These are phyloP conservation scores for Rickenella mellea DNA, from an alignment of 768 basidiomycete genomes.

Conservation along the genomic window DNA sequence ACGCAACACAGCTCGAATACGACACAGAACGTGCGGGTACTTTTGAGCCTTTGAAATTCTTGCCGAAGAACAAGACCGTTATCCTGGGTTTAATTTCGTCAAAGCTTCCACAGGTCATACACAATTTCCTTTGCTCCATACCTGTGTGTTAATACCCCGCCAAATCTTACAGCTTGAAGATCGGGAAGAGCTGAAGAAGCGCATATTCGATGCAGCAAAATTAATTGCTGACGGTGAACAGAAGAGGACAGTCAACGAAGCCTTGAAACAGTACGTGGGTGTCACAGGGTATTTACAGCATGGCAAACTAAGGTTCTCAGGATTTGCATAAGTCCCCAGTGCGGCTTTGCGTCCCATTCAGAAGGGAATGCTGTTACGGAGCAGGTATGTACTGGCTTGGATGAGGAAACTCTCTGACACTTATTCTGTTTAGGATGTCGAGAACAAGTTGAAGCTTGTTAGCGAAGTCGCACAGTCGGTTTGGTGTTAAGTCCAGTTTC, in stretches of 20 bases:
- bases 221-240: constrained; percentile 34
- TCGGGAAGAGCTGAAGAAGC: constrained; percentile 35
- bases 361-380: constrained; percentile 43
- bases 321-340: constrained; percentile 52
- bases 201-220: constrained; percentile 45
- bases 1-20: constrained; percentile 40
- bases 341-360: constrained; percentile 52
- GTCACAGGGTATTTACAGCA: too few species aligned
- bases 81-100: constrained; percentile 35
- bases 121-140: too few species aligned
- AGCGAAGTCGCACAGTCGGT: constrained; percentile 36
- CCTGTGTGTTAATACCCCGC: constrained; percentile 12
- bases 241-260: constrained; percentile 34
- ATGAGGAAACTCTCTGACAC: too few species aligned
- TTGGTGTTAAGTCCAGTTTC: too few species aligned
- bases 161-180: constrained; percentile 37
- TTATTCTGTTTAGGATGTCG: too few species aligned
- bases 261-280: constrained; percentile 39
- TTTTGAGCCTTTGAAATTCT: constrained; percentile 23
- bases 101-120: constrained; percentile 29
- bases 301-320: constrained; percentile 16
- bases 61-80: constrained; percentile 27
- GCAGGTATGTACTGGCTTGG: constrained; percentile 16
- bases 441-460: constrained; percentile 35
- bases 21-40: constrained; percentile 54